Conservation (phyloP, 1,139 yeast genomes). For the Kodamaea sp. region DNA sequence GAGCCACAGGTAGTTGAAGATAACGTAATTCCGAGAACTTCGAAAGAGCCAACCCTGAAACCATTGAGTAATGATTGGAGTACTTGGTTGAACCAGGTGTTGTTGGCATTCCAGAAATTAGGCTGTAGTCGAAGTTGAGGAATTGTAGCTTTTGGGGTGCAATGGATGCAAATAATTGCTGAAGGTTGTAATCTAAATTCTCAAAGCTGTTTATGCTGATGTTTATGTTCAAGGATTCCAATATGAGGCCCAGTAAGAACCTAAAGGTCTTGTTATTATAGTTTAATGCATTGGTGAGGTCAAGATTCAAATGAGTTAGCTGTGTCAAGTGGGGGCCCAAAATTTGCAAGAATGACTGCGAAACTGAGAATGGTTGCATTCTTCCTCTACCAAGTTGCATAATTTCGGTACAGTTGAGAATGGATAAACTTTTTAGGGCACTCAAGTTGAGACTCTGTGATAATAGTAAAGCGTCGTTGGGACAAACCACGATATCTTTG, state of each 20-base stretch:
- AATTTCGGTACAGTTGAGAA: constrained; percentile 9
- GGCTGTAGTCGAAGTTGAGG: constrained; percentile 13
- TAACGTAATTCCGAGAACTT: constrained; percentile 9
- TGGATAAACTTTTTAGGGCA: constrained; percentile 4
- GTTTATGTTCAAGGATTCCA: constrained; percentile 15
- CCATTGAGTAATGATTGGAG: constrained; percentile 5
- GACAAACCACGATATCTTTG: constrained; percentile 5
- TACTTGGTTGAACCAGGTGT: constrained; percentile 1
- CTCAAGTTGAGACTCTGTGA: constrained; percentile 3
- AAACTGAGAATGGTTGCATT: neutral
- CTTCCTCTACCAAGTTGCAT: constrained; percentile 2
- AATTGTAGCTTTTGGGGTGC: constrained; percentile 7
- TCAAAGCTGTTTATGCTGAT: constrained; percentile 18
- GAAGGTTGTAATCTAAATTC: constrained; percentile 14
- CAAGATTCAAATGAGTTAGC: constrained; percentile 16
- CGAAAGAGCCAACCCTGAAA: neutral
- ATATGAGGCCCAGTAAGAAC: constrained; percentile 10
- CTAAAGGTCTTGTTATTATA: constrained; percentile 15
- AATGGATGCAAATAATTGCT: constrained; percentile 10
- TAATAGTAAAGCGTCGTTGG: constrained; percentile 6
- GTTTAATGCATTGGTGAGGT: constrained; percentile 20
- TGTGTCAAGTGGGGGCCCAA: constrained; percentile 12
- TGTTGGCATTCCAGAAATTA: constrained; percentile 1
- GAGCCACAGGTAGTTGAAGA: constrained; percentile 11
- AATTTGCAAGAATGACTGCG: constrained; percentile 12